phyloP scores from a whole-genome alignment of 768 basidiomycete genomes.

The Collybia nuda region DNA sequence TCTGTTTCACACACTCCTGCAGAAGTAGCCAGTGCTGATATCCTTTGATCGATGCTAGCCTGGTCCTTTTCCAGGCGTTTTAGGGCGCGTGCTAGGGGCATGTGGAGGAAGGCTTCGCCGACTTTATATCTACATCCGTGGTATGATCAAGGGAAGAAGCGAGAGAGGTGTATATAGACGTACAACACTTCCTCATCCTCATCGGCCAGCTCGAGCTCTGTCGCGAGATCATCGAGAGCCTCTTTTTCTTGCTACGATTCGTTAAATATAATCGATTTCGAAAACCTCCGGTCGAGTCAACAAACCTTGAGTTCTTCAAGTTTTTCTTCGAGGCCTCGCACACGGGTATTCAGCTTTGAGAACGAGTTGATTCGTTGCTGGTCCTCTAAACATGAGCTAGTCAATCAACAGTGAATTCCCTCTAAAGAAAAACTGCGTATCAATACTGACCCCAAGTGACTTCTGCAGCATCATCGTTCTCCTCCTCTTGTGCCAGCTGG shows the following conservation, averaged over 20 bases:
- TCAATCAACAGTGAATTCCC: conserved; percentile 5
- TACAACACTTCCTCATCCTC: conserved; percentile 81
- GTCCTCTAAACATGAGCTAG: conserved; percentile 51
- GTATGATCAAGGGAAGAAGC: not conserved
- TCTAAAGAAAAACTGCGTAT: not conserved
- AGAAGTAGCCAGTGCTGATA: conserved; percentile 46
- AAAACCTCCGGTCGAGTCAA: not conserved
- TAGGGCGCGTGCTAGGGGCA: conserved; percentile 67
- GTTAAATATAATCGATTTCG: conserved; percentile 4
- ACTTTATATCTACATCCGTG: conserved; percentile 71
- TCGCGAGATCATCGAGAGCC: conserved; percentile 84
- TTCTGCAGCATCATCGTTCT: conserved; percentile 70
- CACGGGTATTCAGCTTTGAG: conserved; percentile 85
- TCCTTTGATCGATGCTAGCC: conserved; percentile 51
- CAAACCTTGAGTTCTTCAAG: conserved; percentile 72
- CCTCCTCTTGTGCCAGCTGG: conserved; percentile 76
- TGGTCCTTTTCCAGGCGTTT: conserved; percentile 74
- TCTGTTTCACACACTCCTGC: conserved; percentile 67
- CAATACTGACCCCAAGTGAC: conserved; percentile 76
- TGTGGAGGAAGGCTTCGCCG: conserved; percentile 86
- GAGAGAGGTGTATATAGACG: conserved; percentile 19
- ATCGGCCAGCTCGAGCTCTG: conserved; percentile 87
- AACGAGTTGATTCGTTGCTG: conserved; percentile 91
- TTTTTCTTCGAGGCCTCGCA: conserved; percentile 70
- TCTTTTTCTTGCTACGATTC: conserved; percentile 85